phyloP scores from a whole-genome alignment of 2,329 filamentous ascomycete genomes.

The Xylariales sp. region DNA sequence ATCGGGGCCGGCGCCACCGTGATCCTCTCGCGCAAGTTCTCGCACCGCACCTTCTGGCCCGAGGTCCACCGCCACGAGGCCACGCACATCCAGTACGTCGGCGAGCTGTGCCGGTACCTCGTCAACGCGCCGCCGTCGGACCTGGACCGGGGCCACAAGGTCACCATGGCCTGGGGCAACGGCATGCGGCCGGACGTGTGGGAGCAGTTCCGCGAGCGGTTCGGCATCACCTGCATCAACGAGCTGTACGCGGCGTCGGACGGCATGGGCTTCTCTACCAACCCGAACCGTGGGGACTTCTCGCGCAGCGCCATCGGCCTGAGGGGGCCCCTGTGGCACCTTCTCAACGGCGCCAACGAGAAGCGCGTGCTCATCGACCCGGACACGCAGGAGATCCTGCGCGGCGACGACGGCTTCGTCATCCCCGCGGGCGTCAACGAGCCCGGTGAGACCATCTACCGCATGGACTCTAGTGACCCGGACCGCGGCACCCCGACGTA shows the following conservation, averaged over 20 bases:
- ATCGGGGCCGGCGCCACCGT: slow-evolving; percentile 43
- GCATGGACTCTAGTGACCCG: slow-evolving; percentile 43
- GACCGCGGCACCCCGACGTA: slow-evolving; percentile 58
- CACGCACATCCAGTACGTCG: slow-evolving; percentile 71
- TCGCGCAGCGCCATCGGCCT: slow-evolving; percentile 60
- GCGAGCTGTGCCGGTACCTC: slow-evolving; percentile 71
- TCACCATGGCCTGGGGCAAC: slow-evolving; percentile 59
- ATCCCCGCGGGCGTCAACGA: slow-evolving; percentile 57
- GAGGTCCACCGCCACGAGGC: slow-evolving; percentile 63
- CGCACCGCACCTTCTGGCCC: slow-evolving; percentile 64
- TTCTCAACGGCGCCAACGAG: slow-evolving; percentile 46
- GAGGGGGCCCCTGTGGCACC: slow-evolving; percentile 58
- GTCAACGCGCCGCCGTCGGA: slow-evolving; percentile 60
- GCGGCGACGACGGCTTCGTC: slow-evolving; percentile 64
- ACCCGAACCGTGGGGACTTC: slow-evolving; percentile 56
- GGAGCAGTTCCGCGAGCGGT: slow-evolving; percentile 58
- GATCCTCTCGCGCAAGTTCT: slow-evolving; percentile 63
- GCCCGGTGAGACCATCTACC: slow-evolving; percentile 66
- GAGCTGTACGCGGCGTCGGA: slow-evolving; percentile 79
- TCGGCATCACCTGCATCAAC: slow-evolving; percentile 54
- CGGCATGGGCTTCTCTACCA: slow-evolving; percentile 57
- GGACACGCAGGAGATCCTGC: slow-evolving; percentile 59
- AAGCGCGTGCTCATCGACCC: slow-evolving; percentile 67
- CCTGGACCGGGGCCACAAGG: slow-evolving; percentile 52
- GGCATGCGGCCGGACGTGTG: slow-evolving; percentile 66